Conservation (phyloP, 2,329 filamentous ascomycete species). For the Colletotrichum caudatum region DNA sequence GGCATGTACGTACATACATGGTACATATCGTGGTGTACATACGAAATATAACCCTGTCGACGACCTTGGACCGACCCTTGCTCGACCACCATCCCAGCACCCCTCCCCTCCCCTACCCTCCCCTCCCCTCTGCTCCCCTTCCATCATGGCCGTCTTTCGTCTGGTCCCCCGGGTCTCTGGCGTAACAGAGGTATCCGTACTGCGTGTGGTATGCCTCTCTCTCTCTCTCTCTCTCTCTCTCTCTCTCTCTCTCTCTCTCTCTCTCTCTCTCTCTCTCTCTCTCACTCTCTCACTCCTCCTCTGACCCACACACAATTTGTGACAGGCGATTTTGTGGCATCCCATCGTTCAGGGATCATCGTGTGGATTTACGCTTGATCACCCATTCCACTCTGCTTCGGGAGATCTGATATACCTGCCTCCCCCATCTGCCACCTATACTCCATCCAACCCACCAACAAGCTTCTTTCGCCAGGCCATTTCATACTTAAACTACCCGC, state of each 20-base stretch:
- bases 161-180: slow-evolving; percentile 39
- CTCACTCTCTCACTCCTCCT: no score
- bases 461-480: slow-evolving; percentile 53
- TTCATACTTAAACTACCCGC: slow-evolving; percentile 60
- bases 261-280: slow-evolving; percentile 37
- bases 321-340: slow-evolving; percentile 62
- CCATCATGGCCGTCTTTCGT: slow-evolving; percentile 44
- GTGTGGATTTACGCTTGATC: slow-evolving; percentile 65
- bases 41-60: slow-evolving; percentile 8
- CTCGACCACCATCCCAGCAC: slow-evolving; percentile 11
- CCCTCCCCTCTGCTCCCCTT: no score
- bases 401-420: slow-evolving; percentile 47
- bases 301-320: slow-evolving; percentile 67
- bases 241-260: no score
- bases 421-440: slow-evolving; percentile 42
- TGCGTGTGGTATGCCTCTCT: slow-evolving; percentile 25
- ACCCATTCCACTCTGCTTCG: slow-evolving; percentile 54
- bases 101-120: no score
- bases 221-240: no score
- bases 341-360: slow-evolving; percentile 57
- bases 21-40: no score
- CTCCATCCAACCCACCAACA: slow-evolving; percentile 53
- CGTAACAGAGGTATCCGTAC: slow-evolving; percentile 43
- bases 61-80: slow-evolving; percentile 38
- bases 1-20: slow-evolving; percentile 40